Conservation (phyloP, 192 early-diverging fungal genomes). For the Coemansia asiatica region DNA sequence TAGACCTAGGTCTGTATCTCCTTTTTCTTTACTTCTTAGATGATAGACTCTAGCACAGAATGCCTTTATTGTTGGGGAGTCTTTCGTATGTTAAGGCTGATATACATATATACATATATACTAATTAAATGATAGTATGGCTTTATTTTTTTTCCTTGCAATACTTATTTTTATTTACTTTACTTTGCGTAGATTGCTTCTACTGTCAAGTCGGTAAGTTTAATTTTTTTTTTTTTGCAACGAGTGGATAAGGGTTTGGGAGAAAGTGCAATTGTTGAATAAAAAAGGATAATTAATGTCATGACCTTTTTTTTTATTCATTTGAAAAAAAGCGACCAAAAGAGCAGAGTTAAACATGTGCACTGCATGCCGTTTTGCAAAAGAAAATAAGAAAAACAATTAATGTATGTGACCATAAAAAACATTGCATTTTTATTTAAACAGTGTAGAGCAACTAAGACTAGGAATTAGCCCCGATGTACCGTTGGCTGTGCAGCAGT, state of each 20-base stretch:
- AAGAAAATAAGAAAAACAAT: conserved; percentile 1
- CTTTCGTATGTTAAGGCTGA: too few relatives aligned
- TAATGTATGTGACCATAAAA: neutral
- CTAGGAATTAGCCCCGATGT: conserved; percentile 63
- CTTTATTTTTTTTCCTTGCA: conserved; percentile 7
- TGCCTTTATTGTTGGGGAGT: too few relatives aligned
- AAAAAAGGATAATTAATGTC: neutral
- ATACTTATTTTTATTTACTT: conserved; percentile 10
- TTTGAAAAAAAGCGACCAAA: neutral
- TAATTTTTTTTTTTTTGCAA: too few relatives aligned
- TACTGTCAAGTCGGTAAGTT: conserved; percentile 77
- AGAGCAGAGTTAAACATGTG: too few relatives aligned
- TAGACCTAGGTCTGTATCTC: conserved; percentile 4
- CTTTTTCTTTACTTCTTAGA: neutral
- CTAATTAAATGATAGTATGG: neutral
- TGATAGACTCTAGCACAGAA: too few relatives aligned
- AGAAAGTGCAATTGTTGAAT: neutral
- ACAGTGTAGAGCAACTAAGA: conserved; percentile 65
- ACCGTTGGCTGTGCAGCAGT: conserved; percentile 90
- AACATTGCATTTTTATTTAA: conserved; percentile 11
- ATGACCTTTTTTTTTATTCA: neutral
- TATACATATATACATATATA: too few relatives aligned
- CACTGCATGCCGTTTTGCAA: neutral
- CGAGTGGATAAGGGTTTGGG: too few relatives aligned
- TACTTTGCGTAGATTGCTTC: conserved; percentile 64